These are phyloP conservation scores for Elongisporangium anandrum DNA, from an alignment of 352 stramenopile genomes.

Conservation along the genomic window DNA sequence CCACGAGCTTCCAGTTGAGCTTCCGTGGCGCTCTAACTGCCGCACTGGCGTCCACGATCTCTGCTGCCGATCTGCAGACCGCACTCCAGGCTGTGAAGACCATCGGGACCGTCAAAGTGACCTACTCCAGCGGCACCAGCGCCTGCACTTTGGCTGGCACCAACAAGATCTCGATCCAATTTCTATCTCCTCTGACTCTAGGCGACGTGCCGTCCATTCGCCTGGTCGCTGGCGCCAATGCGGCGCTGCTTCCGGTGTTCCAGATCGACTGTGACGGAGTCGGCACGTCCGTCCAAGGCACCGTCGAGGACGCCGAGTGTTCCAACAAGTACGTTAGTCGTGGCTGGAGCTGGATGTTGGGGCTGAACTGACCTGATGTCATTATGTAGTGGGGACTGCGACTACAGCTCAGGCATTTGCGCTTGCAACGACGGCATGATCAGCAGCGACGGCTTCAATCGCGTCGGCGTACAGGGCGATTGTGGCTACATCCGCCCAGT, in stretches of 20 bases:
- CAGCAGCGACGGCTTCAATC: conserved; percentile 46
- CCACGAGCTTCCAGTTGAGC: conserved; percentile 49
- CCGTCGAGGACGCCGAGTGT: conserved; percentile 66
- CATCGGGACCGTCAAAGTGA: conserved; percentile 36
- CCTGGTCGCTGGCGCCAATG: conserved; percentile 20
- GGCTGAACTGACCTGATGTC: neutral
- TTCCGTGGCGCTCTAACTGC: conserved; percentile 48
- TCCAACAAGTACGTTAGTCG: conserved; percentile 58
- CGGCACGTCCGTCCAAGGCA: conserved; percentile 43
- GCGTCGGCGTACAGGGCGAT: conserved; percentile 49
- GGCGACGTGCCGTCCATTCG: conserved; percentile 53
- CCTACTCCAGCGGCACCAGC: conserved; percentile 40
- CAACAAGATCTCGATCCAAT: conserved; percentile 65
- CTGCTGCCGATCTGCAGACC: conserved; percentile 24
- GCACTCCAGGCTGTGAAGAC: conserved; percentile 36
- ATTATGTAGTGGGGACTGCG: conserved; percentile 44
- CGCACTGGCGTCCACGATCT: conserved; percentile 35
- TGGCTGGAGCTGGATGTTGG: neutral
- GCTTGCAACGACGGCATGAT: conserved; percentile 71
- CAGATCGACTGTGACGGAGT: conserved; percentile 53
- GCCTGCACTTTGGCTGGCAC: conserved; percentile 40
- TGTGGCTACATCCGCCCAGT: conserved; percentile 51
- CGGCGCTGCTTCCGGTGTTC: conserved; percentile 36
- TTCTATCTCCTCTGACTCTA: conserved; percentile 30
- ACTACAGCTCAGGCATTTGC: conserved; percentile 45